Percentiles rank a stretch among this genome's conserved stretches.
phyloP scores from a whole-genome alignment of 768 basidiomycete species.

The Filobasidium floriforme region DNA sequence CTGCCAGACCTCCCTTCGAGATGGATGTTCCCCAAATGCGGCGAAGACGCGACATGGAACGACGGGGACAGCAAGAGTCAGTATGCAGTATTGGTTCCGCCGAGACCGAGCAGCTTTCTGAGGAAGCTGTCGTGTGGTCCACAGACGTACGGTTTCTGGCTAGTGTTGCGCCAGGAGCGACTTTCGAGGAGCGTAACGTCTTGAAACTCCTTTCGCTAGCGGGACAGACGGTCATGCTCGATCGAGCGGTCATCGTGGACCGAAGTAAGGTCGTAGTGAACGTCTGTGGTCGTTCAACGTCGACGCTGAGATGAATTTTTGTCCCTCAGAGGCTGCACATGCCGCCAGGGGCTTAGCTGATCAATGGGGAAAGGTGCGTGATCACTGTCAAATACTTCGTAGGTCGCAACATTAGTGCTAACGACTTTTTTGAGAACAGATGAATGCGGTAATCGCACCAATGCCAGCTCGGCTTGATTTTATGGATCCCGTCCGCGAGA shows the following conservation, averaged over 20 bases:
- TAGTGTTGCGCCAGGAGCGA: slow-evolving; percentile 30
- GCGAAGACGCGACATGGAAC: slow-evolving; percentile 9
- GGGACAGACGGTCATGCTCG: slow-evolving; percentile 33
- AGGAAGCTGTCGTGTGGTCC: too few species aligned
- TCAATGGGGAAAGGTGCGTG: slow-evolving; percentile 38
- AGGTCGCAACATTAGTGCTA: too few species aligned
- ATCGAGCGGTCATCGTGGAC: slow-evolving; percentile 40
- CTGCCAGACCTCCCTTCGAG: not conserved
- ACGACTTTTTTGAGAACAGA: not conserved
- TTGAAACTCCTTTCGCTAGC: slow-evolving; percentile 29
- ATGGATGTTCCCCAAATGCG: slow-evolving; percentile 17
- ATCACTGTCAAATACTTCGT: not conserved
- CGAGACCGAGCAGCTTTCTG: not conserved
- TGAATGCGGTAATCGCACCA: slow-evolving; percentile 11
- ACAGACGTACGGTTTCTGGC: slow-evolving; percentile 37
- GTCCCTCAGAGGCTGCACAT: slow-evolving; percentile 31
- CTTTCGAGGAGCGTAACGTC: slow-evolving; percentile 34
- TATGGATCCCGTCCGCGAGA: slow-evolving; percentile 3
- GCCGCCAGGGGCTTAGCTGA: slow-evolving; percentile 30
- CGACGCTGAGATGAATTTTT: not conserved
- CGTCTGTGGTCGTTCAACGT: too few species aligned
- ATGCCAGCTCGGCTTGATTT: not conserved
- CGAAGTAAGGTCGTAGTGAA: slow-evolving; percentile 28
- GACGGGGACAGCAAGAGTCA: slow-evolving; percentile 10
- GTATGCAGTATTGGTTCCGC: not conserved